Conservation (phyloP, 176 grass and related monocot genomes). For the Carex myosuroides region DNA sequence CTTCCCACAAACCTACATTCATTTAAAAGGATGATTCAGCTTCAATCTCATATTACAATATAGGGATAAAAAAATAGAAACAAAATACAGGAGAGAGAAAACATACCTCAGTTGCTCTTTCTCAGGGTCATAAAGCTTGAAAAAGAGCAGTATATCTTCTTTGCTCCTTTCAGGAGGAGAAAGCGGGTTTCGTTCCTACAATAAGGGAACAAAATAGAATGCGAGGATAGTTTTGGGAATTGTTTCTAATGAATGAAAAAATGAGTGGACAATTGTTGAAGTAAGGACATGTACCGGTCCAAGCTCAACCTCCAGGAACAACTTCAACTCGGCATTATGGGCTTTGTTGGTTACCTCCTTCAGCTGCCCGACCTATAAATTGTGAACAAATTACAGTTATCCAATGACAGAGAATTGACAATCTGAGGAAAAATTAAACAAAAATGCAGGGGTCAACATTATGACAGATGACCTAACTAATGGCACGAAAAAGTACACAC, state of each 20-base stretch:
- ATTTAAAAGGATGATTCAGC: slow-evolving; percentile 22
- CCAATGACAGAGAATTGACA: background rate
- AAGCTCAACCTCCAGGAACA: slow-evolving; percentile 89
- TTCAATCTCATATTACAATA: background rate
- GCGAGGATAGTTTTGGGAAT: slow-evolving; percentile 13
- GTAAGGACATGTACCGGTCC: slow-evolving; percentile 38
- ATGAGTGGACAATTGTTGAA: background rate
- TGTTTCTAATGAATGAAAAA: background rate
- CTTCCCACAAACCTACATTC: slow-evolving; percentile 84
- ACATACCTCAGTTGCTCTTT: slow-evolving; percentile 80
- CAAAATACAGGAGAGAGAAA: slow-evolving; percentile 17
- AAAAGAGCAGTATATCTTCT: slow-evolving; percentile 96
- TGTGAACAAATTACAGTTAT: slow-evolving; percentile 18
- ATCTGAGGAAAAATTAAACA: background rate
- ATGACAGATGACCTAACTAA: background rate
- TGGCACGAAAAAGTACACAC: background rate
- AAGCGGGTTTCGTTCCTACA: slow-evolving; percentile 66
- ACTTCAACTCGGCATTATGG: slow-evolving; percentile 66
- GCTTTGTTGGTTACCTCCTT: slow-evolving; percentile 74
- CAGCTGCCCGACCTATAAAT: slow-evolving; percentile 76
- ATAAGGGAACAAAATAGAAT: slow-evolving; percentile 6
- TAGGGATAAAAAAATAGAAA: background rate
- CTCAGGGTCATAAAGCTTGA: slow-evolving; percentile 98
- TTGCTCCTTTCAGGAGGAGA: slow-evolving; percentile 63
- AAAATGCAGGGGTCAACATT: background rate